Evolutionary conservation across 2,329 filamentous ascomycete genomes (phyloP).

Genomic region (Epichloe scottii): DNA sequence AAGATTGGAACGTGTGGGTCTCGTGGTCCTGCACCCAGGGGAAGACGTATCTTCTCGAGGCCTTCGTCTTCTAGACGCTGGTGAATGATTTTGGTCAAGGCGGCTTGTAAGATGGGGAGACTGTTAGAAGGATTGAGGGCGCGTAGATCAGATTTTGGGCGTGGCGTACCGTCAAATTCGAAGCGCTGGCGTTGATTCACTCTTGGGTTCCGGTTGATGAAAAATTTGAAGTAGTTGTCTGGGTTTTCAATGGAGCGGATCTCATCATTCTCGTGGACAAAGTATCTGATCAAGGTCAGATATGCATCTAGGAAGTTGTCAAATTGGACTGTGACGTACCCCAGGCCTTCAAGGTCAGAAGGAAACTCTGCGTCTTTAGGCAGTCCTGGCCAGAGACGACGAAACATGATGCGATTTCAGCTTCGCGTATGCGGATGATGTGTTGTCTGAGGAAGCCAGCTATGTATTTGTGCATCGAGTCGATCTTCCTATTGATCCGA

Average conservation of each 20-base stretch:
- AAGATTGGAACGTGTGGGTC: constrained; percentile 60
- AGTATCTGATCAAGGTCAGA: constrained; percentile 45
- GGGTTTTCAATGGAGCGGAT: constrained; percentile 58
- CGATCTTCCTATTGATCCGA: not conserved
- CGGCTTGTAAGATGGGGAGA: constrained; percentile 31
- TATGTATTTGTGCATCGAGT: not conserved
- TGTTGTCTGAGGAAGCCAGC: not conserved
- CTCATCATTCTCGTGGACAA: constrained; percentile 63
- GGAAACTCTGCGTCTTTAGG: constrained; percentile 59
- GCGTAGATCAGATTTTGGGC: not conserved
- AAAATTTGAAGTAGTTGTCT: constrained; percentile 61
- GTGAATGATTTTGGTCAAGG: constrained; percentile 47
- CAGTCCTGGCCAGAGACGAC: constrained; percentile 53
- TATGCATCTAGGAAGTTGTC: not conserved
- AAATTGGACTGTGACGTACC: constrained; percentile 32
- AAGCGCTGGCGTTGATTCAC: constrained; percentile 66
- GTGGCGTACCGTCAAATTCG: constrained; percentile 54
- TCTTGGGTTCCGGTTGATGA: constrained; percentile 59
- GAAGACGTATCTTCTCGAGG: constrained; percentile 48
- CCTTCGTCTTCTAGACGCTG: constrained; percentile 49
- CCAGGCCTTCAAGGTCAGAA: constrained; percentile 54
- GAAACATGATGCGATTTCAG: constrained; percentile 48
- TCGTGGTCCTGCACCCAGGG: constrained; percentile 32
- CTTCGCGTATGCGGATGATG: not conserved
- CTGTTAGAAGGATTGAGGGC: not conserved